Base-by-base conservation (phyloP, 805 yeast species). In the Monosporozyma unispora region DNA sequence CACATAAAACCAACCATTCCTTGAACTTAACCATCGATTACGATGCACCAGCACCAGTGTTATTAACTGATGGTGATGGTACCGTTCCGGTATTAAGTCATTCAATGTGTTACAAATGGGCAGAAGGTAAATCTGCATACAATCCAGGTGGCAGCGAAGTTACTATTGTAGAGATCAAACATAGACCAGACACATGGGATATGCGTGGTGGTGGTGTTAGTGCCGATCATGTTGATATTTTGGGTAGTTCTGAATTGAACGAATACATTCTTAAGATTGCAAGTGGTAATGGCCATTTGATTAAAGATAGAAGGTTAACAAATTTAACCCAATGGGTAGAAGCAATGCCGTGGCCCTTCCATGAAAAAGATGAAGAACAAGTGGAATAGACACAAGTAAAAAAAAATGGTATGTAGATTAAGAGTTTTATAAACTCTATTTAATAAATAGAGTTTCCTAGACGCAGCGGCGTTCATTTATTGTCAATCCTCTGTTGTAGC, bases 191-290 rank as follows among this genome's bases (percentile, higher is more conserved):
- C 61, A 71, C 87, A 56, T 89, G 86, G 59, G 99, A 93, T 69
- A 86, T 93, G 31, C 77, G 99, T 55, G 99, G 99, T 23, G 99
- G 99, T 12, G 95, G 96, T 10, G 86, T 85, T 63, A 91, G 97
- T 0, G 97, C 98, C 1, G 99, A 93, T 60, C 99, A 93, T 66
- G 99, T 93, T 27, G 99, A 93, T 63, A 90, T 93, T 44, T 72
- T 93, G 44, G 99, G 99, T 2, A 81, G 95, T 54, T 87, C 97
- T 0, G 95, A 84, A 61, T 71, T 93, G 63, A 93, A 93, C 63
- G 99, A 93, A 61, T 70, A 90, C 59, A 72, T 93, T 11, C 70
- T 91, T 48, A 77, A 78, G 53, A 88, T 93, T 16, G 97, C 90
- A 1, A 73, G 87, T 41, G 99, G 99, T 0, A 65, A 73, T 33